phyloP scores from a whole-genome alignment of 805 yeast species.

The Candida montana region DNA sequence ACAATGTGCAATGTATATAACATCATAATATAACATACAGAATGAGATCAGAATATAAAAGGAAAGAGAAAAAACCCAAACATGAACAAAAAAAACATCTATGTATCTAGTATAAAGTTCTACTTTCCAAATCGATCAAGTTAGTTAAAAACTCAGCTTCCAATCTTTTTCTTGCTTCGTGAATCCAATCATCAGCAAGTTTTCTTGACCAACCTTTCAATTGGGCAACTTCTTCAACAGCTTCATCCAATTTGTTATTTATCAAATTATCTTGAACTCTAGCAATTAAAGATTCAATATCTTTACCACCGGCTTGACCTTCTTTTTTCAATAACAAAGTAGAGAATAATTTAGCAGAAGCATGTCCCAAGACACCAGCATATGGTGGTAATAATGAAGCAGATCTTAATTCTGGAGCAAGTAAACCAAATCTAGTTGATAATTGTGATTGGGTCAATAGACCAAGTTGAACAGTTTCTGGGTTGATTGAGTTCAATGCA shows the following conservation, averaged over 20 bases:
- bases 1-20: not conserved
- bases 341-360: constrained; percentile 74
- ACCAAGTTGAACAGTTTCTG: constrained; percentile 40
- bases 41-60: not conserved
- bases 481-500: constrained; percentile 44
- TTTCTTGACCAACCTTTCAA: constrained; percentile 91
- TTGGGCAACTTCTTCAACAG: constrained; percentile 87
- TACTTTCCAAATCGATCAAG: constrained; percentile 61
- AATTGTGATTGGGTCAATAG: constrained; percentile 40
- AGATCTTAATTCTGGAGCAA: constrained; percentile 81
- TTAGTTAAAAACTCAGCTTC: constrained; percentile 80
- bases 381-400: constrained; percentile 89
- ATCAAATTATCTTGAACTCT: constrained; percentile 72
- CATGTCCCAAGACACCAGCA: constrained; percentile 91
- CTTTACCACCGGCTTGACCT: constrained; percentile 77
- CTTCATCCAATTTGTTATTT: constrained; percentile 74
- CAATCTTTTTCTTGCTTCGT: constrained; percentile 81
- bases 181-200: constrained; percentile 88
- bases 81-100: not conserved
- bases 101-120: constrained; percentile 32
- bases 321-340: constrained; percentile 68
- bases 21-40: not conserved
- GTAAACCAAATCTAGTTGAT: constrained; percentile 41
- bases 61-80: too few relatives aligned
- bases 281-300: constrained; percentile 83